Evolutionary conservation across 805 yeast genomes (phyloP).

Genomic region (Kazachstania viticola): DNA sequence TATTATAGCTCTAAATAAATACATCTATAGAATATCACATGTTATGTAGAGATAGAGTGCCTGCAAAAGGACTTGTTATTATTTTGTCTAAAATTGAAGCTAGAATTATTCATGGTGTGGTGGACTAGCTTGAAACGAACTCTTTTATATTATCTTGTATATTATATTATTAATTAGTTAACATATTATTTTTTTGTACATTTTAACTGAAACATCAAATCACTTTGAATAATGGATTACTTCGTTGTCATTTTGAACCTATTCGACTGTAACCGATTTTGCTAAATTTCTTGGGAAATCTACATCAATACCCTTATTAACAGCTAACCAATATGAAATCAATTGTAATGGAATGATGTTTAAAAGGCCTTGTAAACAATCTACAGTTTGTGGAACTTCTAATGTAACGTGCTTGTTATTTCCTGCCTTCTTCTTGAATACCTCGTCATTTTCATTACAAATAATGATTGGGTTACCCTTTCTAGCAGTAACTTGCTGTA

Average conservation of each 20-base stretch:
- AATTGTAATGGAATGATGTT: slow-evolving; percentile 91
- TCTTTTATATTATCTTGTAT: too few relatives aligned
- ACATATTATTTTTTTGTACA: too few relatives aligned
- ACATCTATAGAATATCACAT: too few relatives aligned
- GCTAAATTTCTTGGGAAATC: slow-evolving; percentile 99
- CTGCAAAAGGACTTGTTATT: too few relatives aligned
- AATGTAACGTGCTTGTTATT: slow-evolving; percentile 46
- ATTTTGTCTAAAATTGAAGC: too few relatives aligned
- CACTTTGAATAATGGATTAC: too few relatives aligned
- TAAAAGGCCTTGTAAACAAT: slow-evolving; percentile 92
- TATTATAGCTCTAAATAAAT: too few relatives aligned
- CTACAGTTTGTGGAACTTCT: slow-evolving; percentile 92
- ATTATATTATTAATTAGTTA: too few relatives aligned
- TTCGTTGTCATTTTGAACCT: slow-evolving; percentile 9
- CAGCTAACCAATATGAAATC: slow-evolving; percentile 95
- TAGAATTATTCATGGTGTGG: too few relatives aligned
- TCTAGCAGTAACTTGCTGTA: slow-evolving; percentile 94
- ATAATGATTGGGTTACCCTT: slow-evolving; percentile 93
- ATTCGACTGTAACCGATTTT: slow-evolving; percentile 95
- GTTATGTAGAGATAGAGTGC: too few relatives aligned
- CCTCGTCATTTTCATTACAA: slow-evolving; percentile 70
- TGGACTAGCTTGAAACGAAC: too few relatives aligned
- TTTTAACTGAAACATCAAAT: too few relatives aligned
- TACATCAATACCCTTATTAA: slow-evolving; percentile 87
- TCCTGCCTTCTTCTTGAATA: slow-evolving; percentile 35